phyloP scores from a whole-genome alignment of 495 filamentous ascomycete species.

The Xylaria telfairii region DNA sequence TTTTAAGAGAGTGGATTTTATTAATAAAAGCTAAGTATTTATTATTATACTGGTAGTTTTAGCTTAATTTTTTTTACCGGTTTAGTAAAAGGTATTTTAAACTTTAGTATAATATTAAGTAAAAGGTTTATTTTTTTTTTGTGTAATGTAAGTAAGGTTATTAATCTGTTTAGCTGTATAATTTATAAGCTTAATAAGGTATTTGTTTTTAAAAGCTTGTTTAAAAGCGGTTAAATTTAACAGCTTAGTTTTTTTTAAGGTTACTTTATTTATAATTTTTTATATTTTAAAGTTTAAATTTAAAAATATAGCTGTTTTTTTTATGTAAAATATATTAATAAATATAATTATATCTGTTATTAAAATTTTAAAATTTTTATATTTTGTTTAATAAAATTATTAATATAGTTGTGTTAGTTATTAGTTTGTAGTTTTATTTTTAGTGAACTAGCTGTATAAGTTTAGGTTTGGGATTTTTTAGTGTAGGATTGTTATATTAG shows the following conservation, averaged over 20 bases:
- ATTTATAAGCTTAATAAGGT: background rate
- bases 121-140: background rate
- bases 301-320: background rate
- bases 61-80: background rate
- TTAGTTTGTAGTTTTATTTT: background rate
- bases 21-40: too few relatives aligned
- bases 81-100: background rate
- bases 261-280: background rate
- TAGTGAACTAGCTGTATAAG: background rate
- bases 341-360: too few relatives aligned
- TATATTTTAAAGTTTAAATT: background rate
- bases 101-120: background rate
- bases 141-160: background rate
- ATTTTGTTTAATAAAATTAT: background rate
- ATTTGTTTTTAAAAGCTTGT: background rate
- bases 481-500: too few relatives aligned
- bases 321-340: conserved; percentile 4
- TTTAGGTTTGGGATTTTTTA: background rate
- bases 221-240: background rate
- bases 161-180: background rate
- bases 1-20: too few relatives aligned
- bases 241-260: background rate
- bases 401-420: background rate
- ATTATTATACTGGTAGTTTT: too few relatives aligned
- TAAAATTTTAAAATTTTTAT: too few relatives aligned